Percentiles rank a stretch among this genome's conserved stretches.
phyloP scores from a whole-genome alignment of 2,329 filamentous ascomycete species.

The Chrysoporthe austroafricana region DNA sequence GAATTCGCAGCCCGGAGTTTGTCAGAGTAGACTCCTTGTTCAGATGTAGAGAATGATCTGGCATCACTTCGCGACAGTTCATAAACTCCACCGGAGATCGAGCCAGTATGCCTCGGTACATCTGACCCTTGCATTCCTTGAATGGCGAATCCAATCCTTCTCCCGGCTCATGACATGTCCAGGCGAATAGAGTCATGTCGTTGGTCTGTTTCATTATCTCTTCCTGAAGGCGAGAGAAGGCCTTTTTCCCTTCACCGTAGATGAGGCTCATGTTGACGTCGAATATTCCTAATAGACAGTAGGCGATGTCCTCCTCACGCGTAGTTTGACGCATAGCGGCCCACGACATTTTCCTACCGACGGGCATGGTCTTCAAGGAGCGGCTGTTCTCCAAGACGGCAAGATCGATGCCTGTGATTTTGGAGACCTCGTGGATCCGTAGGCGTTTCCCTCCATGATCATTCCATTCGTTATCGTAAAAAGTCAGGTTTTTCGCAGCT shows the following conservation, averaged over 20 bases:
- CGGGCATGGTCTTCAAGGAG: conserved; percentile 23
- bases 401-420: conserved; percentile 27
- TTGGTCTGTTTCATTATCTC: conserved; percentile 33
- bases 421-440: conserved; percentile 19
- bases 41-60: conserved; percentile 23
- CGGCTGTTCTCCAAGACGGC: conserved; percentile 22
- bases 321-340: conserved; percentile 32
- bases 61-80: conserved; percentile 20
- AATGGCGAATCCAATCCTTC: conserved; percentile 3
- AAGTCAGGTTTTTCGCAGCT: conserved; percentile 25
- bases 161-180: conserved; percentile 23
- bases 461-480: conserved; percentile 28
- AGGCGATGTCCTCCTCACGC: conserved; percentile 33
- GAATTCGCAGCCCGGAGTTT: conserved; percentile 28
- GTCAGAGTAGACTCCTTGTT: conserved; percentile 28
- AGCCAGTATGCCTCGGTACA: conserved; percentile 27
- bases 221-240: conserved; percentile 34
- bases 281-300: conserved; percentile 33
- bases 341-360: conserved; percentile 36
- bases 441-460: conserved; percentile 23
- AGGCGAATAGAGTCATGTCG: conserved; percentile 29
- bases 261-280: conserved; percentile 37
- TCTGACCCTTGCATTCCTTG: conserved; percentile 20
- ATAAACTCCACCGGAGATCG: conserved; percentile 26
- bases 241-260: conserved; percentile 35